Percentiles rank a stretch among this genome's conserved stretches.
Evolutionary conservation across 2,329 filamentous ascomycete genomes (phyloP).

Genomic region (Acephala macrosclerotiorum): DNA sequence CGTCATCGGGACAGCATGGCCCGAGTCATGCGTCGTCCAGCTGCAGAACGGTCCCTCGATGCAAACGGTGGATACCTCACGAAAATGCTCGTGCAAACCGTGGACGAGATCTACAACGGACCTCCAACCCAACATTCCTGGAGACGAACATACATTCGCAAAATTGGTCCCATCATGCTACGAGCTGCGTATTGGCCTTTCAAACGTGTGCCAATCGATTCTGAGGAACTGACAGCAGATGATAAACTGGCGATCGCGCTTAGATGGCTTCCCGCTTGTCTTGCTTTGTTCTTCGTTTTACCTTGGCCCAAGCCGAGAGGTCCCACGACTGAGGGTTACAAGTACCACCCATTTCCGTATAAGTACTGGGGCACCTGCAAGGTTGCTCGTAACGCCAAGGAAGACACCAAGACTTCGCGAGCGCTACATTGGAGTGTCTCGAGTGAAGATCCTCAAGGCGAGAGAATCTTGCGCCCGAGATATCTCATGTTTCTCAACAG

Average conservation of each 20-base stretch:
- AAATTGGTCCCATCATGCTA: conserved; percentile 14
- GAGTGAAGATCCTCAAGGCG: background rate
- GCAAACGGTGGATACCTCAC: background rate
- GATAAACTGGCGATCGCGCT: conserved; percentile 14
- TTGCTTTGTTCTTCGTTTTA: conserved; percentile 10
- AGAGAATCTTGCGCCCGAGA: conserved; percentile 10
- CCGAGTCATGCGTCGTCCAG: conserved; percentile 10
- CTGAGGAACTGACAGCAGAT: background rate
- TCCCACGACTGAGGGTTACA: background rate
- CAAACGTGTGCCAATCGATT: conserved; percentile 3
- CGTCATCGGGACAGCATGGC: conserved; percentile 13
- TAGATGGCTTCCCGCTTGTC: conserved; percentile 16
- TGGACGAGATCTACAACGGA: conserved; percentile 12
- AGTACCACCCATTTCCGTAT: conserved; percentile 14
- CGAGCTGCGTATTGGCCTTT: conserved; percentile 15
- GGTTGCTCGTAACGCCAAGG: conserved; percentile 13
- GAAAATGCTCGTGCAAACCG: conserved; percentile 12
- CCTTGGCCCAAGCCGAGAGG: conserved; percentile 5
- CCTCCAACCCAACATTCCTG: conserved; percentile 8
- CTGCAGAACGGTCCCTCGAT: conserved; percentile 9
- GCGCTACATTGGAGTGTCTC: conserved; percentile 11
- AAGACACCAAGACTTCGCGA: conserved; percentile 6
- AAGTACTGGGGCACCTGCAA: conserved; percentile 17
- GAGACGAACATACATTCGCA: conserved; percentile 15
- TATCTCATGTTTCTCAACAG: conserved; percentile 16